A percentile compares a stretch with the other conserved stretches of the same genome.
These are phyloP conservation scores for Scytalidium sp. DNA, from an alignment of 2,329 filamentous ascomycete species.

Conservation along the genomic window DNA sequence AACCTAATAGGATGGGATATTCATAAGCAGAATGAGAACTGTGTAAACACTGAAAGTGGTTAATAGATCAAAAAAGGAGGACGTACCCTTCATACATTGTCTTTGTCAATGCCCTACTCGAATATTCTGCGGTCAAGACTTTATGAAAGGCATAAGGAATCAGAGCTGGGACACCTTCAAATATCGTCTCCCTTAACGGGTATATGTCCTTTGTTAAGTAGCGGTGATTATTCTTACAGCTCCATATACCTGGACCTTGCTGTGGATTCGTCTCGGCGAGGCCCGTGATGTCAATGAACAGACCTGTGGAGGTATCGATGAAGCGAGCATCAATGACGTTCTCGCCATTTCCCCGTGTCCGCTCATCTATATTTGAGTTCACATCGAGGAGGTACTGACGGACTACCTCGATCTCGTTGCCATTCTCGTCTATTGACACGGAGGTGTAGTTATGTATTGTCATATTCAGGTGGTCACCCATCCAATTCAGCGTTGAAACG, in stretches of 20 bases:
- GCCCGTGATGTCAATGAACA: conserved; percentile 83
- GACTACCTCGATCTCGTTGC: conserved; percentile 33
- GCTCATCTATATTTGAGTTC: conserved; percentile 65
- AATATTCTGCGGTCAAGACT: conserved; percentile 65
- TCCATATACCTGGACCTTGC: conserved; percentile 62
- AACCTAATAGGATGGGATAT: too few relatives aligned
- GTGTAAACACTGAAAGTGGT: background rate
- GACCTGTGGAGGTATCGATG: conserved; percentile 72
- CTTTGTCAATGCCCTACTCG: conserved; percentile 54
- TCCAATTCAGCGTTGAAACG: conserved; percentile 59
- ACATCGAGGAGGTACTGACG: conserved; percentile 70
- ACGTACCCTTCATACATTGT: conserved; percentile 62
- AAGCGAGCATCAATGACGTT: conserved; percentile 85
- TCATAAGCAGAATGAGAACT: conserved; percentile 5
- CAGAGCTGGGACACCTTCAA: conserved; percentile 68
- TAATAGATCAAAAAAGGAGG: conserved; percentile 1
- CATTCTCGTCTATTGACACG: conserved; percentile 37
- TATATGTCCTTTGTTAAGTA: conserved; percentile 72
- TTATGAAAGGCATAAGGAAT: conserved; percentile 69
- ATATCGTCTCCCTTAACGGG: conserved; percentile 70
- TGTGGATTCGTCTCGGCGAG: conserved; percentile 64
- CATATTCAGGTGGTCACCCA: conserved; percentile 66
- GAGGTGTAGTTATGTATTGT: conserved; percentile 45
- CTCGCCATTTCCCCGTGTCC: conserved; percentile 60
- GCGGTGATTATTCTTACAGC: conserved; percentile 76